A percentile compares a stretch with the other conserved stretches of the same genome.
These are phyloP conservation scores for Clarireedia monteithiana DNA, from an alignment of 2,329 filamentous ascomycete species.

Conservation along the genomic window DNA sequence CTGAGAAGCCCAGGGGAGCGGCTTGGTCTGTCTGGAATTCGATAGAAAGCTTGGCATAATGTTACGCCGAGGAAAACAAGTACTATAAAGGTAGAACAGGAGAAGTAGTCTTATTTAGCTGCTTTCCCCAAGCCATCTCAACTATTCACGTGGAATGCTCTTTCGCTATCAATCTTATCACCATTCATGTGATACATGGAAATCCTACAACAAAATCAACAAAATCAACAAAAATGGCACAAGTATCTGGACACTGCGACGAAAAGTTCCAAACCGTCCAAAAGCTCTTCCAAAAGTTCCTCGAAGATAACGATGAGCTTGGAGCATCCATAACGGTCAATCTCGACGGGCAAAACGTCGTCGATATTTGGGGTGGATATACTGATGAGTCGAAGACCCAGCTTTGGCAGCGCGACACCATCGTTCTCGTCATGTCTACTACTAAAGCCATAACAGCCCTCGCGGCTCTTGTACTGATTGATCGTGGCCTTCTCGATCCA, in stretches of 20 bases:
- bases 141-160: too few relatives aligned
- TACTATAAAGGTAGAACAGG: too few relatives aligned
- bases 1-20: too few relatives aligned
- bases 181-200: too few relatives aligned
- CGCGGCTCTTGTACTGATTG: neutral
- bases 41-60: too few relatives aligned
- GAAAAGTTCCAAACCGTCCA: conserved; percentile 31
- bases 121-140: too few relatives aligned
- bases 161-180: too few relatives aligned
- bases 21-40: too few relatives aligned
- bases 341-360: conserved; percentile 33
- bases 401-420: conserved; percentile 34
- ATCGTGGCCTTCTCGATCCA: neutral
- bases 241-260: conserved; percentile 34
- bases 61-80: too few relatives aligned
- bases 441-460: conserved; percentile 32
- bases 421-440: conserved; percentile 33
- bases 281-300: conserved; percentile 28
- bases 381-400: conserved; percentile 25
- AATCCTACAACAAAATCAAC: too few relatives aligned
- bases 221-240: conserved; percentile 1
- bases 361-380: conserved; percentile 39
- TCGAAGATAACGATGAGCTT: conserved; percentile 35
- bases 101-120: too few relatives aligned
- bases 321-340: conserved; percentile 38